Evolutionary conservation across 495 filamentous ascomycete species (phyloP).

Genomic region (Annulohypoxylon stygium): DNA sequence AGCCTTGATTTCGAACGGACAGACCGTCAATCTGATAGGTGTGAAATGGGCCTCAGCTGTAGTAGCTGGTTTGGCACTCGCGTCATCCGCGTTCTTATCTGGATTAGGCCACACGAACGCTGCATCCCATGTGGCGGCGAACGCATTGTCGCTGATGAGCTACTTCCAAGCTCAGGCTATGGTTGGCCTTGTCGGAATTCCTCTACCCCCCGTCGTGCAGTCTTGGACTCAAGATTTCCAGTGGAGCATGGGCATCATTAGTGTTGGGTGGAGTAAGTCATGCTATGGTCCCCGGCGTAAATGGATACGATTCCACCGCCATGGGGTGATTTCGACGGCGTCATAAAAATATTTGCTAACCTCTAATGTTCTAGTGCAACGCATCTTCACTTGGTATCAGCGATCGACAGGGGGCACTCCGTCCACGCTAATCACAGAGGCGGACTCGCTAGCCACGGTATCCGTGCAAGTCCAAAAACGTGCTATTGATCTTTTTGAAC

Average conservation of each 20-base stretch:
- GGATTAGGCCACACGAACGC: conserved; percentile 94
- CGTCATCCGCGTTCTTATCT: conserved; percentile 84
- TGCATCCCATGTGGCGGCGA: conserved; percentile 93
- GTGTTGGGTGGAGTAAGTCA: conserved; percentile 67
- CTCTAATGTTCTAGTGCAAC: conserved; percentile 68
- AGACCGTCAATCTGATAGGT: conserved; percentile 89
- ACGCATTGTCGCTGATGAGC: conserved; percentile 89
- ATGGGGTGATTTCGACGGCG: conserved; percentile 58
- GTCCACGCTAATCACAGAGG: conserved; percentile 80
- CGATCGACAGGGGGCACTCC: conserved; percentile 90
- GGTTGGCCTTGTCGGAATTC: conserved; percentile 85
- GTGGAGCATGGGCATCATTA: conserved; percentile 98
- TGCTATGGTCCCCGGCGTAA: not conserved
- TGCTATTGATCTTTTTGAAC: conserved; percentile 58
- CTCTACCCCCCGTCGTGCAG: conserved; percentile 88
- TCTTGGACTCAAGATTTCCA: conserved; percentile 98
- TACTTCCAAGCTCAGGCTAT: conserved; percentile 98
- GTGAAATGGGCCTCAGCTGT: conserved; percentile 93
- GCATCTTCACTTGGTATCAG: conserved; percentile 95
- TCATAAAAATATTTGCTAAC: conserved; percentile 31
- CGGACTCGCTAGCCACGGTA: conserved; percentile 75
- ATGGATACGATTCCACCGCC: conserved; percentile 51
- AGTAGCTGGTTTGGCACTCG: conserved; percentile 85
- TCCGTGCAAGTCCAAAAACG: conserved; percentile 88
- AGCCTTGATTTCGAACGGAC: conserved; percentile 88